These are phyloP conservation scores for Lipomyces kockii DNA, from an alignment of 805 yeast species.

Conservation along the genomic window DNA sequence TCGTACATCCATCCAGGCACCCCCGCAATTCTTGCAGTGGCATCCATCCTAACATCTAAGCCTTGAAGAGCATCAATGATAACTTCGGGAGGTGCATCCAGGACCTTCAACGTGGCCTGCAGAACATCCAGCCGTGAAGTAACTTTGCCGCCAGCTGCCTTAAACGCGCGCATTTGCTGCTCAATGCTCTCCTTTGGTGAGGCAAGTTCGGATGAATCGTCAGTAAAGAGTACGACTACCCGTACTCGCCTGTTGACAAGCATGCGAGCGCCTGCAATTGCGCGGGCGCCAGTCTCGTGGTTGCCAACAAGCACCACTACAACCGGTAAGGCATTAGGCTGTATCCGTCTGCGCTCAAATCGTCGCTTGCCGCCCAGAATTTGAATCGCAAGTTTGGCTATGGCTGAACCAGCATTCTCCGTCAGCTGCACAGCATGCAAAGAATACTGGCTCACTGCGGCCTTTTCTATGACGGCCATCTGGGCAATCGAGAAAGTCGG, in stretches of 20 bases:
- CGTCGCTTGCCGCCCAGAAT: constrained; percentile 74
- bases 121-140: constrained; percentile 44
- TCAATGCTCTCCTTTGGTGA: constrained; percentile 27
- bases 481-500: constrained; percentile 73
- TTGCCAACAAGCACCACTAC: constrained; percentile 71
- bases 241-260: constrained; percentile 73
- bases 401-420: constrained; percentile 72
- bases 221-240: constrained; percentile 53
- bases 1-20: constrained; percentile 40
- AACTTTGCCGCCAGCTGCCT: constrained; percentile 71
- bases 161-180: constrained; percentile 62
- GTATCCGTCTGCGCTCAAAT: constrained; percentile 67
- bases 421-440: constrained; percentile 52
- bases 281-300: constrained; percentile 72
- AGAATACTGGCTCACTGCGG: constrained; percentile 59
- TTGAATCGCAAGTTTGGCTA: constrained; percentile 61
- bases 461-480: constrained; percentile 71
- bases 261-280: constrained; percentile 79
- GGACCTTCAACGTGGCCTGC: constrained; percentile 46
- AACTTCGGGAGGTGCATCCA: constrained; percentile 77
- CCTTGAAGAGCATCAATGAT: constrained; percentile 87
- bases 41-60: constrained; percentile 57
- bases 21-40: constrained; percentile 33
- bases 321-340: constrained; percentile 80
- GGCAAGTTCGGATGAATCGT: constrained; percentile 29